Conservation (phyloP, 192 early-diverging fungal species). For the Backusella morwellensis region DNA sequence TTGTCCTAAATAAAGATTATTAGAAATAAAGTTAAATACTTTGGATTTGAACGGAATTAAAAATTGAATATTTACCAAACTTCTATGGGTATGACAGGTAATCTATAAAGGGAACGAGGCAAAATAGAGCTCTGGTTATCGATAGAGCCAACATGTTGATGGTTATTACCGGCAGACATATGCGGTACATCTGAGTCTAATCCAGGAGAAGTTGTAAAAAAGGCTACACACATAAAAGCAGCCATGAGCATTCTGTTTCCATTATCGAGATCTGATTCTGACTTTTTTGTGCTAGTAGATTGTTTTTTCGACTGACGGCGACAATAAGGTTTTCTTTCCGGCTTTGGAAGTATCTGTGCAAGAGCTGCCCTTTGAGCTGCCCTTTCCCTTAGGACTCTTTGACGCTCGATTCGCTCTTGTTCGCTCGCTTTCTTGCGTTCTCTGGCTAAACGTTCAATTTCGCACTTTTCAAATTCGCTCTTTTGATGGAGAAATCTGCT, state of each 20-base stretch:
- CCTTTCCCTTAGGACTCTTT: slow-evolving; percentile 7
- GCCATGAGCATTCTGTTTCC: slow-evolving; percentile 20
- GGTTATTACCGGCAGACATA: background rate
- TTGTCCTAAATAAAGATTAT: background rate
- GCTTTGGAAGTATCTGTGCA: slow-evolving; percentile 13
- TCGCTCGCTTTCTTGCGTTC: slow-evolving; percentile 1
- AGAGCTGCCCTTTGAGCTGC: slow-evolving; percentile 21
- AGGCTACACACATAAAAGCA: slow-evolving; percentile 15
- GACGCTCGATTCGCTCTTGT: slow-evolving; percentile 5
- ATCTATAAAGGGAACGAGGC: background rate
- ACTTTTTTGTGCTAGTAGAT: background rate
- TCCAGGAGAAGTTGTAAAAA: background rate
- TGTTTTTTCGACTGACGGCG: slow-evolving; percentile 17
- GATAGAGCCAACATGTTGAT: background rate
- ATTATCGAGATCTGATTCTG: background rate
- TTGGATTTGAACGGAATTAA: background rate
- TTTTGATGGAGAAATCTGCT: slow-evolving; percentile 18
- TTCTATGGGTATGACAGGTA: background rate
- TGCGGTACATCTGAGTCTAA: background rate
- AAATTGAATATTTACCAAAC: slow-evolving; percentile 8
- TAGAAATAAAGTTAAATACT: background rate
- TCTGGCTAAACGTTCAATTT: background rate
- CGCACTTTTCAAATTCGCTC: slow-evolving; percentile 7
- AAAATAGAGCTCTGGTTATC: background rate
- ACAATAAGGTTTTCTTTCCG: slow-evolving; percentile 18